Base-by-base conservation (phyloP, 2,329 filamentous ascomycete genomes). In the Penicillium sp. region DNA sequence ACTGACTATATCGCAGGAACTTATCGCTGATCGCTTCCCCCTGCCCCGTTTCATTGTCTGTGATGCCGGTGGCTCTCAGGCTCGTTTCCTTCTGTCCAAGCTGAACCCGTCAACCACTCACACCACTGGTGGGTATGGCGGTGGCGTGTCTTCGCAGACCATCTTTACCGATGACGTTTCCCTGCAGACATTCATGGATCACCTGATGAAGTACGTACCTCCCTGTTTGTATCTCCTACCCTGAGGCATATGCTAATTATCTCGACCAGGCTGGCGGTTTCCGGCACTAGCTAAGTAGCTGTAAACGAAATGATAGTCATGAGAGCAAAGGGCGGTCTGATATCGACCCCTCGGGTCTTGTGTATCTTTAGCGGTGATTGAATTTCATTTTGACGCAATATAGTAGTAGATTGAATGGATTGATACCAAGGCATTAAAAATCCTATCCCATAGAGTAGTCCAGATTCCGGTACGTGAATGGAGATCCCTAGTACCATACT, bases 81-180 rank as follows among this genome's bases (percentile, higher is more conserved):
- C 94, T 48, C 91, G 94, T 78, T 99, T 99, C 84, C 77, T 99
- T 53, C 81, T 99, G 40, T 96, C 92, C 36, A 99, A 99, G 79
- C 86, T 99, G 56, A 99, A 99, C 77, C 94, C 94, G 0, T 96
- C 91, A 1, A 99, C 94, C 3, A 99, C 94, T 13, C 94, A 99
- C 74, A 97, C 94, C 0, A 92, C 89, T 0, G 91, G 91, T 49
- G 89, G 90, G 11, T 97, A 96, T 69, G 94, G 94, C 52, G 92
- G 92, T 58, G 90, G 93, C 45, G 87, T 89, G 69, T 92, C 89
- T 43, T 92, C 93, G 8, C 94, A 99, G 76, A 99, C 94, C 5
- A 99, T 99, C 67, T 99, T 99, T 78, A 99, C 94, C 1, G 94
- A 99, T 69, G 94, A 99, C 74, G 94, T 99, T 51, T 97, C 92